phyloP scores from a whole-genome alignment of 805 yeast genomes.

The Peterozyma toletana region DNA sequence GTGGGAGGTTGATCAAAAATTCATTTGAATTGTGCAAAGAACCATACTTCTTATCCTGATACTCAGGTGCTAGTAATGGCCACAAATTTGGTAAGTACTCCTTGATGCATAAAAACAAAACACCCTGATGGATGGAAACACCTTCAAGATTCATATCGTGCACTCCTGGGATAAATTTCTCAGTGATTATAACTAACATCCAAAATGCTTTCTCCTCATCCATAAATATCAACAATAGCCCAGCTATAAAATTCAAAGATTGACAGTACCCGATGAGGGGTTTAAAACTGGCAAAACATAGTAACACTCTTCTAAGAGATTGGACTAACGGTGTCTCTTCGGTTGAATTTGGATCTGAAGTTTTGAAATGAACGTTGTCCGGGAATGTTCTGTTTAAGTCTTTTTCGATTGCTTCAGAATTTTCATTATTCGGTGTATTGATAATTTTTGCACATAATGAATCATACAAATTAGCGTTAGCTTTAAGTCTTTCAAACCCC shows the following conservation, averaged over 20 bases:
- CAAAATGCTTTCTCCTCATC: constrained; percentile 89
- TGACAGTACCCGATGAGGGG: constrained; percentile 96
- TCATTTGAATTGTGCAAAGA: constrained; percentile 24
- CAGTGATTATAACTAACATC: constrained; percentile 91
- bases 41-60: neutral
- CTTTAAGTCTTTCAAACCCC: constrained; percentile 56
- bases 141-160: constrained; percentile 90
- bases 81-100: constrained; percentile 83
- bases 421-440: constrained; percentile 45
- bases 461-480: constrained; percentile 70
- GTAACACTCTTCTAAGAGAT: constrained; percentile 71
- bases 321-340: constrained; percentile 61
- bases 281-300: constrained; percentile 77
- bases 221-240: constrained; percentile 74
- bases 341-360: constrained; percentile 13
- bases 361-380: constrained; percentile 77
- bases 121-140: constrained; percentile 92
- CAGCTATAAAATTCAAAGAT: constrained; percentile 87
- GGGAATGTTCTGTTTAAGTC: constrained; percentile 94
- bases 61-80: constrained; percentile 35
- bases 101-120: constrained; percentile 75
- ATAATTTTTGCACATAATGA: constrained; percentile 53
- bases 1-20: constrained; percentile 74
- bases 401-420: constrained; percentile 89
- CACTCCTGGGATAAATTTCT: constrained; percentile 79